Percentiles rank a stretch among this genome's conserved stretches.
Conservation (phyloP, 192 early-diverging fungal species). For the Podila minutissima region DNA sequence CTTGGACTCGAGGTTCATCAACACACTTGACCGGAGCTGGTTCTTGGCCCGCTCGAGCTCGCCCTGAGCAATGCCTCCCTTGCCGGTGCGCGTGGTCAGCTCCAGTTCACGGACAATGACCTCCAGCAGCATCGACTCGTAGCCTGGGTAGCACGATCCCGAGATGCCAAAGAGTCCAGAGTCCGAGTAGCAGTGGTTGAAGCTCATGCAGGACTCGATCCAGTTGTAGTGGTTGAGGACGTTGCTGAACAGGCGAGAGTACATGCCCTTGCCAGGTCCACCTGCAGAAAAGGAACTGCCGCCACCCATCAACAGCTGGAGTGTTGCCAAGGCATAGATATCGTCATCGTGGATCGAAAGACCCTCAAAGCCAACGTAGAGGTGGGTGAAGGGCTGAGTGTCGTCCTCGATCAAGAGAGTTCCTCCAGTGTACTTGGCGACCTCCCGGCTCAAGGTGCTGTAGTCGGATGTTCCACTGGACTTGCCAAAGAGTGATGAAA, state of each 20-base stretch:
- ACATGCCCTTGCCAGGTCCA: constrained; percentile 99
- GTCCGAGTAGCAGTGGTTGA: constrained; percentile 93
- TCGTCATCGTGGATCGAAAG: constrained; percentile 86
- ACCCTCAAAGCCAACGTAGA: constrained; percentile 91
- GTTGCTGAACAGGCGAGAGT: constrained; percentile 94
- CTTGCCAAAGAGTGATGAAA: constrained; percentile 24
- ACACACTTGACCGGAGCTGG: constrained; percentile 89
- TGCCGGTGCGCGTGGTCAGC: constrained; percentile 63
- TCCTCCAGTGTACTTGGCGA: constrained; percentile 86
- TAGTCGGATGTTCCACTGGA: constrained; percentile 19
- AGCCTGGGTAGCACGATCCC: constrained; percentile 83
- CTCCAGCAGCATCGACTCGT: constrained; percentile 77
- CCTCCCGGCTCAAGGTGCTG: constrained; percentile 49
- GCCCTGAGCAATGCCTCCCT: constrained; percentile 55
- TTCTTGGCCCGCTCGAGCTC: constrained; percentile 94
- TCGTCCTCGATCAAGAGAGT: constrained; percentile 76
- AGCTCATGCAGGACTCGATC: constrained; percentile 94
- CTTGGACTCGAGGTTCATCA: constrained; percentile 95
- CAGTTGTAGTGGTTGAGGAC: constrained; percentile 94
- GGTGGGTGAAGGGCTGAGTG: constrained; percentile 79
- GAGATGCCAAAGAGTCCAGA: constrained; percentile 94
- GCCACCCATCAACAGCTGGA: constrained; percentile 93
- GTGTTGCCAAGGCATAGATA: constrained; percentile 90
- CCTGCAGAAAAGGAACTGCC: constrained; percentile 97
- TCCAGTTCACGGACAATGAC: constrained; percentile 88